A percentile compares a stretch with the other conserved stretches of the same genome.
Evolutionary conservation across 345 rosid species (phyloP).

Genomic region (Gynandropsis gynandra): DNA sequence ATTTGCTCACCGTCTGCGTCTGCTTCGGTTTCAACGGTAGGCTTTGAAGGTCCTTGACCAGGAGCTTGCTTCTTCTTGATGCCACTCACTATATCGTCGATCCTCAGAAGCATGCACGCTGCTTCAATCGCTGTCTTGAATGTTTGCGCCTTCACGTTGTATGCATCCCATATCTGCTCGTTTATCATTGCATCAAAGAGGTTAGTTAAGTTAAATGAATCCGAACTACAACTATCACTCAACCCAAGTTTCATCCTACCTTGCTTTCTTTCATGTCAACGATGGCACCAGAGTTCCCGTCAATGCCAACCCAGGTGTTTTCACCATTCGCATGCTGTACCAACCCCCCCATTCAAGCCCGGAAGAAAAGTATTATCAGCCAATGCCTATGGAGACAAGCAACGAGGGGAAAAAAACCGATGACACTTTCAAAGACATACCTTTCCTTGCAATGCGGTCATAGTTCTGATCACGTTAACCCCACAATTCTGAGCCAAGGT

Average conservation of each 20-base stretch:
- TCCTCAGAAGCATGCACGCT: slow-evolving; percentile 88
- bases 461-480: slow-evolving; percentile 31
- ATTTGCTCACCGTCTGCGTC: slow-evolving; percentile 93
- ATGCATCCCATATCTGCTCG: slow-evolving; percentile 97
- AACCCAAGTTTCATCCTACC: slow-evolving; percentile 29
- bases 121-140: slow-evolving; percentile 95
- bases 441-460: slow-evolving; percentile 61
- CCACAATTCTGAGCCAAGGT: slow-evolving; percentile 46
- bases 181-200: background rate
- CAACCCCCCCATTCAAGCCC: background rate
- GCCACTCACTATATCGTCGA: slow-evolving; percentile 95
- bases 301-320: slow-evolving; percentile 93
- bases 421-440: no score
- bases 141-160: slow-evolving; percentile 89
- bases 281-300: slow-evolving; percentile 84
- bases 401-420: no score
- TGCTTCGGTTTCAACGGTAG: slow-evolving; percentile 78
- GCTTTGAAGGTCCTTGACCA: slow-evolving; percentile 60
- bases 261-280: slow-evolving; percentile 84
- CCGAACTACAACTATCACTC: no score
- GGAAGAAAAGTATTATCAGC: background rate
- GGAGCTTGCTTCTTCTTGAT: slow-evolving; percentile 92
- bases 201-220: slow-evolving; percentile 5
- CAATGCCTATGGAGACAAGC: no score
- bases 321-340: slow-evolving; percentile 90